Evolutionary conservation across 257 asterid species (phyloP).

Genomic region (Anisodus acutangulus): DNA sequence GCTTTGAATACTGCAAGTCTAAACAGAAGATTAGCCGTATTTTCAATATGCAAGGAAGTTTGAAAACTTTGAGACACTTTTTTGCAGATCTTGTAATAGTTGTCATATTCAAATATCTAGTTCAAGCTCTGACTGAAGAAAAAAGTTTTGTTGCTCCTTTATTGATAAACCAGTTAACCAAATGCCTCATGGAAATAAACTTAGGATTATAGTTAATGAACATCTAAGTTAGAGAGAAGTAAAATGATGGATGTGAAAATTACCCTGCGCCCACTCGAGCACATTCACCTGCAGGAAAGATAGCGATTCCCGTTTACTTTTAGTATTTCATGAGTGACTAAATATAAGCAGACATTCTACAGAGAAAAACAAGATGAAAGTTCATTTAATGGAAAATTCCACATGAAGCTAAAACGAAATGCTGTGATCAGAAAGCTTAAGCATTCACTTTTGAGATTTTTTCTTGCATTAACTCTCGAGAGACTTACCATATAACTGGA

Average conservation of each 20-base stretch:
- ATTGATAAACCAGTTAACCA: not conserved
- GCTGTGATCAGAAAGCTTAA: not conserved
- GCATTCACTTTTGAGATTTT: not conserved
- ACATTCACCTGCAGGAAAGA: constrained; percentile 69
- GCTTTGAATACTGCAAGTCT: not conserved
- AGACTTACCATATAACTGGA: constrained; percentile 76
- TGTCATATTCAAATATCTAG: not conserved
- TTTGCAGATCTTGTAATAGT: not conserved
- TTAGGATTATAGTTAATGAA: not conserved
- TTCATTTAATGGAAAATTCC: not conserved
- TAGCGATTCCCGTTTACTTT: not conserved
- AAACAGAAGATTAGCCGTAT: not conserved
- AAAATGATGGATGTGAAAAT: constrained; percentile 30
- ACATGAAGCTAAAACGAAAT: constrained; percentile 5
- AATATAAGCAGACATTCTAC: not conserved
- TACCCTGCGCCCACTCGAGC: constrained; percentile 99
- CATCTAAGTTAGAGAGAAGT: not conserved
- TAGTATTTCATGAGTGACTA: not conserved
- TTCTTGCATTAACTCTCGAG: not conserved
- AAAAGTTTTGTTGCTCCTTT: not conserved
- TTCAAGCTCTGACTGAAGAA: not conserved
- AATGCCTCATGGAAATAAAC: not conserved
- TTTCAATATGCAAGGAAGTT: not conserved
- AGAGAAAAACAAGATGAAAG: not conserved
- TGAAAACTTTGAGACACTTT: not conserved